Evolutionary conservation across 106 monocot species (phyloP).

Genomic region (Phalaenopsis equestris): DNA sequence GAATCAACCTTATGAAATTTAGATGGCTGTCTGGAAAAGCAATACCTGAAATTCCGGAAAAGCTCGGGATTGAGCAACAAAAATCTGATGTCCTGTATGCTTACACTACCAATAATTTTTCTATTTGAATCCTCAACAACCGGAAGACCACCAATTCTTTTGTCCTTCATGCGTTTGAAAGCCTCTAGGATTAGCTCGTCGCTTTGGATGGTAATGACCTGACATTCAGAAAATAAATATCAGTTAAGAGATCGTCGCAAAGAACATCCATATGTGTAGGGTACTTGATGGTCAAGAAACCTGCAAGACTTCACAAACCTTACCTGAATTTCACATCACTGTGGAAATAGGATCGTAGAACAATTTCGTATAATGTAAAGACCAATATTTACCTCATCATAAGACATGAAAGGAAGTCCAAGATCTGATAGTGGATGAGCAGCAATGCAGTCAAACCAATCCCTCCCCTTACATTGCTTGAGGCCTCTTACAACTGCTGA

Average conservation of each 20-base stretch:
- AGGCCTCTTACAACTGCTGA: constrained; percentile 80
- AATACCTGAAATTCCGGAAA: constrained; percentile 76
- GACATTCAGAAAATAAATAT: constrained; percentile 1
- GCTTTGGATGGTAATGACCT: constrained; percentile 64
- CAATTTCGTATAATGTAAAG: neutral
- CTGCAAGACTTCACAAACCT: too few relatives aligned
- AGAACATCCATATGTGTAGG: neutral
- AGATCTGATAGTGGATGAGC: constrained; percentile 57
- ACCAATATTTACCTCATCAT: constrained; percentile 53
- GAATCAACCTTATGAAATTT: neutral
- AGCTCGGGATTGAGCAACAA: constrained; percentile 65
- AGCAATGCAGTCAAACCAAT: constrained; percentile 91
- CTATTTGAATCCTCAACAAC: constrained; percentile 50
- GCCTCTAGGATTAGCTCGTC: constrained; percentile 82
- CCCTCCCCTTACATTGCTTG: constrained; percentile 64
- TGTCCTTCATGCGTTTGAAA: constrained; percentile 85
- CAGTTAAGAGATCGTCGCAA: neutral
- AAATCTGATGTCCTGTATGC: constrained; percentile 77
- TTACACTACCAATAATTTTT: constrained; percentile 61
- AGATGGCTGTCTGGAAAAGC: neutral
- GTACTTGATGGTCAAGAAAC: too few relatives aligned
- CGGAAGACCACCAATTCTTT: constrained; percentile 72
- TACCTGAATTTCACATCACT: neutral
- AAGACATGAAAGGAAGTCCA: constrained; percentile 89
- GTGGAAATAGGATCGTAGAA: neutral